Evolutionary conservation across 257 asterid genomes (phyloP).

Genomic region (Schizonepeta tenuifolia): DNA sequence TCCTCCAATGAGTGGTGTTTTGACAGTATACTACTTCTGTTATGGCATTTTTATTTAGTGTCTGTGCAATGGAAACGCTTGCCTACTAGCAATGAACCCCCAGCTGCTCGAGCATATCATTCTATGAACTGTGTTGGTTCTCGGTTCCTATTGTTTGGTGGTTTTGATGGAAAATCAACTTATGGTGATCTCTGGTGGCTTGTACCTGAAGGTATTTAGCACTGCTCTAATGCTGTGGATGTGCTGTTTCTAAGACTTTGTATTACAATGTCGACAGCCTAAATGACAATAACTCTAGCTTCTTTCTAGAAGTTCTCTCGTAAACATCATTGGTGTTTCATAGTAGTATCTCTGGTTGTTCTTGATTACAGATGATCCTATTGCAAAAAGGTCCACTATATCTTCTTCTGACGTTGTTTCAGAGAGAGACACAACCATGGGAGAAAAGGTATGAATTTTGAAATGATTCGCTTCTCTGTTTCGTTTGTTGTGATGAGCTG

Average conservation of each 20-base stretch:
- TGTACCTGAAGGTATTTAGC: conserved; percentile 82
- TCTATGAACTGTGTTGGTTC: conserved; percentile 82
- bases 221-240: conserved; percentile 1
- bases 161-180: conserved; percentile 94
- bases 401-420: conserved; percentile 50
- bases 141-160: conserved; percentile 85
- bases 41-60: conserved; percentile 53
- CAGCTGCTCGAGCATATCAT: conserved; percentile 97
- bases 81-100: conserved; percentile 75
- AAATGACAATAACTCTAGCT: background rate
- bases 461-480: conserved; percentile 18
- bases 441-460: conserved; percentile 44
- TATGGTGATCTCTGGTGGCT: conserved; percentile 99
- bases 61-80: conserved; percentile 93
- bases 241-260: background rate
- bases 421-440: conserved; percentile 45
- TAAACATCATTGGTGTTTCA: conserved; percentile 25
- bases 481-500: conserved; percentile 12
- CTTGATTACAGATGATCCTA: conserved; percentile 77
- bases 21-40: conserved; percentile 15
- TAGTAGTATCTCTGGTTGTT: conserved; percentile 25
- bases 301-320: background rate
- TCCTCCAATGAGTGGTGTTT: conserved; percentile 12
- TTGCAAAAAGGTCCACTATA: conserved; percentile 59
- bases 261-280: conserved; percentile 18